phyloP scores from a whole-genome alignment of 495 filamentous ascomycete genomes.

The Podospora australis region DNA sequence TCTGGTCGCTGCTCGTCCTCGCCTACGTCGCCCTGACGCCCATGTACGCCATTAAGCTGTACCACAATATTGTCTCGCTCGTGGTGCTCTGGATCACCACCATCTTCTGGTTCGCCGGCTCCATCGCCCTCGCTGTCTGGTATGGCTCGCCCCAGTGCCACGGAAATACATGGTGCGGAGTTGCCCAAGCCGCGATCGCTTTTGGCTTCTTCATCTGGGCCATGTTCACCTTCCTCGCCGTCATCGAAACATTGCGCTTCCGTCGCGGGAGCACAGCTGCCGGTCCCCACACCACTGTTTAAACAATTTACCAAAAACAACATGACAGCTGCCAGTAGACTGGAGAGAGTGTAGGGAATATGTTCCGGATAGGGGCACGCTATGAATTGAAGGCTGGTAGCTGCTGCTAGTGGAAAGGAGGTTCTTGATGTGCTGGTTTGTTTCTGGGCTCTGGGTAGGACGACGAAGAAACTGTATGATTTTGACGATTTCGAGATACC shows the following conservation, averaged over 20 bases:
- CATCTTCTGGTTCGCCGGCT: conserved; percentile 84
- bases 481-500: no score
- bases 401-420: no score
- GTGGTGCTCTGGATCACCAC: conserved; percentile 65
- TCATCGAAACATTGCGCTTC: conserved; percentile 30
- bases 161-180: conserved; percentile 28
- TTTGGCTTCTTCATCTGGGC: conserved; percentile 45
- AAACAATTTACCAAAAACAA: no score
- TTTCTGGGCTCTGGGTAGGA: no score
- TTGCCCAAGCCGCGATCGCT: conserved; percentile 37
- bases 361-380: no score
- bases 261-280: no score
- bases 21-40: conserved; percentile 61
- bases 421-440: no score
- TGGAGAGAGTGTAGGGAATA: no score
- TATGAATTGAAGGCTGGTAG: no score
- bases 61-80: conserved; percentile 56
- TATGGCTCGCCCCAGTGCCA: conserved; percentile 40
- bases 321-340: no score
- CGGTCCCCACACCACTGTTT: no score
- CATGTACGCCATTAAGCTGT: conserved; percentile 47
- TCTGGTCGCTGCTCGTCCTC: conserved; percentile 66
- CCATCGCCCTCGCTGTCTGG: conserved; percentile 63
- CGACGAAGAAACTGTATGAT: no score
- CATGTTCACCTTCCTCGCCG: conserved; percentile 32